Conservation (phyloP, 108 stramenopile genomes). For the Conticribra weissflogii region DNA sequence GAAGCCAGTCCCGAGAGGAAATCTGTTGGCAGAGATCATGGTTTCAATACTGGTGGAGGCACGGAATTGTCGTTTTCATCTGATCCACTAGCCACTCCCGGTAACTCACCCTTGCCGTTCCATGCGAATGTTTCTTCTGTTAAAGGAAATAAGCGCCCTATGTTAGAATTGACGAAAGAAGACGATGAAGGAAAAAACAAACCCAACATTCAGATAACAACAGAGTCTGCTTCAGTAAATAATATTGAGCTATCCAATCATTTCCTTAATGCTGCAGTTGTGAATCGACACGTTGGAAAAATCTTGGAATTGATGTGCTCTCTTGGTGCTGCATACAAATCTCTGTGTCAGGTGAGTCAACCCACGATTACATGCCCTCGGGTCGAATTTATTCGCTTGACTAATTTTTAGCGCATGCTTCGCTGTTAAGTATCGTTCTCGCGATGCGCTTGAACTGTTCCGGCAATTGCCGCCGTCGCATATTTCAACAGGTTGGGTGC, state of each 20-base stretch:
- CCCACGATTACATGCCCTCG: too few relatives aligned
- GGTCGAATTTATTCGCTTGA: too few relatives aligned
- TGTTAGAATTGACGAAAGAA: slow-evolving; percentile 15
- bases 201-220: slow-evolving; percentile 8
- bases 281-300: slow-evolving; percentile 28
- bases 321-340: slow-evolving; percentile 67
- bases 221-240: slow-evolving; percentile 18
- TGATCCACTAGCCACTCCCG: slow-evolving; percentile 7
- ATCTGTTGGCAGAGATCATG: background rate
- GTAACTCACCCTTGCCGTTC: slow-evolving; percentile 25
- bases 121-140: slow-evolving; percentile 40
- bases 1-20: background rate
- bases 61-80: slow-evolving; percentile 11
- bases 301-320: slow-evolving; percentile 63
- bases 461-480: slow-evolving; percentile 76
- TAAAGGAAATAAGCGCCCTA: slow-evolving; percentile 38
- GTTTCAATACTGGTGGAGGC: background rate
- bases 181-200: slow-evolving; percentile 10
- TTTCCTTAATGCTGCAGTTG: slow-evolving; percentile 23
- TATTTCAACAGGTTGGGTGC: slow-evolving; percentile 92
- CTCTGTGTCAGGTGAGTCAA: slow-evolving; percentile 63
- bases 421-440: slow-evolving; percentile 60
- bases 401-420: too few relatives aligned
- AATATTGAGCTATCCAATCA: slow-evolving; percentile 19
- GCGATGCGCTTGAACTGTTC: slow-evolving; percentile 83